These are phyloP conservation scores for Apiospora arundinis DNA, from an alignment of 2,329 filamentous ascomycete species.

Conservation along the genomic window DNA sequence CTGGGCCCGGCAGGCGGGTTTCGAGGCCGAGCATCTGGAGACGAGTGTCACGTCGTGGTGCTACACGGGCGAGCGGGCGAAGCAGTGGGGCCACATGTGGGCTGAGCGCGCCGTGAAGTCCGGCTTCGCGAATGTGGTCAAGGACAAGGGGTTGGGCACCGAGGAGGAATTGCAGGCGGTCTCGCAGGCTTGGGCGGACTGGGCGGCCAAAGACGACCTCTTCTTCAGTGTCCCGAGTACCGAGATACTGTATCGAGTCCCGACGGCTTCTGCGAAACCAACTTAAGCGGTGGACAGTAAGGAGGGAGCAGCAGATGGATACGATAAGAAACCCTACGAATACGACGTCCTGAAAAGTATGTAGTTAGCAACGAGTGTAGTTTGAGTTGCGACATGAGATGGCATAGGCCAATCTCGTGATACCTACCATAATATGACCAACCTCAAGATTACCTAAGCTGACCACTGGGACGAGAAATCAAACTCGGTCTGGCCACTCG, in stretches of 20 bases:
- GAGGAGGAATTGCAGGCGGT: slow-evolving; percentile 1
- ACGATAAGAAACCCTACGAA: no score
- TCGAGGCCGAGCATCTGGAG: neutral
- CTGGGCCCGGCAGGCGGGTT: slow-evolving; percentile 12
- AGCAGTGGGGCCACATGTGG: slow-evolving; percentile 18
- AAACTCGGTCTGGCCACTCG: neutral
- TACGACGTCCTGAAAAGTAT: no score
- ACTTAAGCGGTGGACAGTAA: neutral
- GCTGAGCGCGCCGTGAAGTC: slow-evolving; percentile 17
- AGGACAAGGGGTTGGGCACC: slow-evolving; percentile 9
- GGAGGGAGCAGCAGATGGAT: neutral
- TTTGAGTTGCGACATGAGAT: neutral
- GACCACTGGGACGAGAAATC: neutral
- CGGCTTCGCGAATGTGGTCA: slow-evolving; percentile 17
- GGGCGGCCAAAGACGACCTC: slow-evolving; percentile 14
- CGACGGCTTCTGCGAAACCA: neutral
- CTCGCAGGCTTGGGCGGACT: slow-evolving; percentile 10
- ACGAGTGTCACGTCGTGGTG: slow-evolving; percentile 12
- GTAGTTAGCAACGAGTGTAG: no score
- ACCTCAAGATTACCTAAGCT: neutral
- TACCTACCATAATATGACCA: no score
- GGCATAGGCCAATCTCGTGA: no score
- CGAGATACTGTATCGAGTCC: slow-evolving; percentile 10
- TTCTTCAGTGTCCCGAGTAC: slow-evolving; percentile 19
- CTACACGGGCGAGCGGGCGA: slow-evolving; percentile 17